Evolutionary conservation across 129 eudicot genomes (phyloP).

Genomic region (Escallonia herrerae): DNA sequence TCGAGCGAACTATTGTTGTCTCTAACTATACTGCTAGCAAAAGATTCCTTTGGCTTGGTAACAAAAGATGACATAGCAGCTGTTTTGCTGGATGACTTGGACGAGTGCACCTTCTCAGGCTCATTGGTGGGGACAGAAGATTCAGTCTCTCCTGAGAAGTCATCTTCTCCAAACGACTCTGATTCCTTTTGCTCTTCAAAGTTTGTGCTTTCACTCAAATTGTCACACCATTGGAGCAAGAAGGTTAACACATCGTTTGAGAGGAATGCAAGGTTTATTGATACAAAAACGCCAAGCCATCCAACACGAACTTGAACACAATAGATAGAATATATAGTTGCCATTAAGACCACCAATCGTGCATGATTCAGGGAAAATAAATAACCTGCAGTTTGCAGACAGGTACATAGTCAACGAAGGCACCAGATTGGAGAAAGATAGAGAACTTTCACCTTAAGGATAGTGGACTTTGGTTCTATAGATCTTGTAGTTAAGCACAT

Average conservation of each 20-base stretch:
- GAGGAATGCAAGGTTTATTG: conserved; percentile 72
- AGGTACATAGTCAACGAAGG: not conserved
- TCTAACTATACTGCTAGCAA: conserved; percentile 46
- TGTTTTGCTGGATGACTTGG: conserved; percentile 35
- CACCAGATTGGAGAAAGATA: no score
- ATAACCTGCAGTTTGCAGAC: conserved; percentile 46
- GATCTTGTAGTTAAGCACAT: no score
- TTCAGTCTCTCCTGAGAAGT: conserved; percentile 53
- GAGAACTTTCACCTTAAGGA: no score
- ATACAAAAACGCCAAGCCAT: conserved; percentile 77
- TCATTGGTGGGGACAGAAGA: conserved; percentile 53
- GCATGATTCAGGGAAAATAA: conserved; percentile 87
- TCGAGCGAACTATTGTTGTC: conserved; percentile 45
- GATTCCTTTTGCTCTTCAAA: conserved; percentile 63
- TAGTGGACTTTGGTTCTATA: no score
- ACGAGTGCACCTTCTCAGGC: conserved; percentile 42
- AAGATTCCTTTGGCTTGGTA: conserved; percentile 44
- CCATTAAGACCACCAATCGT: conserved; percentile 72
- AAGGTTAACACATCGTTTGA: conserved; percentile 65
- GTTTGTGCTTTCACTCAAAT: conserved; percentile 59
- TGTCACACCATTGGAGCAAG: conserved; percentile 85
- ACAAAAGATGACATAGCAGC: conserved; percentile 32
- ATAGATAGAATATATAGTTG: conserved; percentile 68
- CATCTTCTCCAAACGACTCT: conserved; percentile 58
- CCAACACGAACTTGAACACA: conserved; percentile 77